These are phyloP conservation scores for Linum tenue DNA, from an alignment of 345 rosid genomes.

Conservation along the genomic window DNA sequence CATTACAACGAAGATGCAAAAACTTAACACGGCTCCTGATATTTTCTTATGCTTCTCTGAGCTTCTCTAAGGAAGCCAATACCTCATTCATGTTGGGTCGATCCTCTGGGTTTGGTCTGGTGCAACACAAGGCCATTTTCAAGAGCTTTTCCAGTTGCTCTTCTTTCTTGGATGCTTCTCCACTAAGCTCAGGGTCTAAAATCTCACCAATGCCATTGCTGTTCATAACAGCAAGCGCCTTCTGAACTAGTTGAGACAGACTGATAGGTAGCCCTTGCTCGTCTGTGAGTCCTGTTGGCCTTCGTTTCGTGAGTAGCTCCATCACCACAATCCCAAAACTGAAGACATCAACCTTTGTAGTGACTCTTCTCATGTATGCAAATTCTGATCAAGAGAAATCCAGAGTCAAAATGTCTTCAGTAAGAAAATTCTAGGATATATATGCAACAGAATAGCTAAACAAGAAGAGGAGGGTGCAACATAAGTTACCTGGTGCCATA, in stretches of 20 bases:
- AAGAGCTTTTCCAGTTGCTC: slow-evolving; percentile 27
- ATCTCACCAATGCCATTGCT: slow-evolving; percentile 33
- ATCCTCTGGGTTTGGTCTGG: slow-evolving; percentile 52
- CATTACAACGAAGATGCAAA: not conserved
- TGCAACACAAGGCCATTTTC: slow-evolving; percentile 52
- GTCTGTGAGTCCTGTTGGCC: slow-evolving; percentile 57
- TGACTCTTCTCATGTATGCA: slow-evolving; percentile 69
- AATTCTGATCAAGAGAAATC: slow-evolving; percentile 41
- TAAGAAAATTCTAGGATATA: not conserved
- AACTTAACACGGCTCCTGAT: not conserved
- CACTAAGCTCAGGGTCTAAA: slow-evolving; percentile 34
- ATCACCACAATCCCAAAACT: slow-evolving; percentile 69
- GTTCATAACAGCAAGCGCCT: slow-evolving; percentile 32
- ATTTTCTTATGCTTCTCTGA: slow-evolving; percentile 13
- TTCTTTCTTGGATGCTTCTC: slow-evolving; percentile 16
- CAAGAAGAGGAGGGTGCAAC: not conserved
- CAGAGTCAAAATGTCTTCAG: not conserved
- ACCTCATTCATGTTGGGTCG: slow-evolving; percentile 56
- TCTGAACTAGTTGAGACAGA: slow-evolving; percentile 45
- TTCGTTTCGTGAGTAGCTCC: slow-evolving; percentile 58
- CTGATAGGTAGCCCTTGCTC: slow-evolving; percentile 41
- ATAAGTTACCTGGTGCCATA: slow-evolving; percentile 73
- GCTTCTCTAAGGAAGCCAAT: slow-evolving; percentile 37
- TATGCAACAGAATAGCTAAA: not conserved
- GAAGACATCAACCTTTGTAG: slow-evolving; percentile 76